A percentile compares a stretch with the other conserved stretches of the same genome.
Evolutionary conservation across 192 early-diverging fungal genomes (phyloP).

Genomic region (Coemansia sp.): DNA sequence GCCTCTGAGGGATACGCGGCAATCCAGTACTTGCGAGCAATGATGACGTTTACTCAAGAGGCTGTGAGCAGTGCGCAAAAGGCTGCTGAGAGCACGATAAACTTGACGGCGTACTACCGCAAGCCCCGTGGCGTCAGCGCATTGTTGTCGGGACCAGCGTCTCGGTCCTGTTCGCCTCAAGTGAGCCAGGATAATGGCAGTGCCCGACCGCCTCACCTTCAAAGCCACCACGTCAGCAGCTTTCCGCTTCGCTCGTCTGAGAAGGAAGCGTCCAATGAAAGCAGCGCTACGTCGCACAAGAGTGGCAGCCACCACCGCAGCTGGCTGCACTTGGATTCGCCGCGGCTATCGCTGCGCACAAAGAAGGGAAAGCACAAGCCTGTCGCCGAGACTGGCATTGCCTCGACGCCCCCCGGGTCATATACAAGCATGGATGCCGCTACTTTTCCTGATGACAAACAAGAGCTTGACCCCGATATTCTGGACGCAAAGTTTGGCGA

Average conservation of each 20-base stretch:
- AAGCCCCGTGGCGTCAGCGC: conserved; percentile 55
- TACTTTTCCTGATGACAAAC: background rate
- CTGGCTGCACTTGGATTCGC: conserved; percentile 34
- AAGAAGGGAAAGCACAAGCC: conserved; percentile 14
- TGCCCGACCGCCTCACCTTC: conserved; percentile 43
- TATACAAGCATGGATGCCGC: conserved; percentile 15
- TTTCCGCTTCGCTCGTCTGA: conserved; percentile 1
- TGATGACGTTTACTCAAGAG: conserved; percentile 80
- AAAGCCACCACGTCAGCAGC: conserved; percentile 57
- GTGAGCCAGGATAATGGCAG: conserved; percentile 32
- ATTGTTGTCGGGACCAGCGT: conserved; percentile 31
- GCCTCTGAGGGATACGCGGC: conserved; percentile 70
- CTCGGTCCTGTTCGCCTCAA: conserved; percentile 44
- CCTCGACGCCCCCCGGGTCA: conserved; percentile 7
- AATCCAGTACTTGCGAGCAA: conserved; percentile 64
- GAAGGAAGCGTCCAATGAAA: conserved; percentile 57
- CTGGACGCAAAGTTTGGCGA: conserved; percentile 34
- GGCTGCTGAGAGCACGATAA: conserved; percentile 61
- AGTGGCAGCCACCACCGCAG: conserved; percentile 7
- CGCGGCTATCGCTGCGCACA: conserved; percentile 26
- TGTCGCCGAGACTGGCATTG: background rate
- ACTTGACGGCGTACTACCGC: conserved; percentile 60
- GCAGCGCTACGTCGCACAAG: conserved; percentile 4
- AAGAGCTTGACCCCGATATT: conserved; percentile 15
- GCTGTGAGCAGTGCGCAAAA: conserved; percentile 62